Evolutionary conservation across 495 filamentous ascomycete genomes (phyloP).

Genomic region (Daldinia childiae): DNA sequence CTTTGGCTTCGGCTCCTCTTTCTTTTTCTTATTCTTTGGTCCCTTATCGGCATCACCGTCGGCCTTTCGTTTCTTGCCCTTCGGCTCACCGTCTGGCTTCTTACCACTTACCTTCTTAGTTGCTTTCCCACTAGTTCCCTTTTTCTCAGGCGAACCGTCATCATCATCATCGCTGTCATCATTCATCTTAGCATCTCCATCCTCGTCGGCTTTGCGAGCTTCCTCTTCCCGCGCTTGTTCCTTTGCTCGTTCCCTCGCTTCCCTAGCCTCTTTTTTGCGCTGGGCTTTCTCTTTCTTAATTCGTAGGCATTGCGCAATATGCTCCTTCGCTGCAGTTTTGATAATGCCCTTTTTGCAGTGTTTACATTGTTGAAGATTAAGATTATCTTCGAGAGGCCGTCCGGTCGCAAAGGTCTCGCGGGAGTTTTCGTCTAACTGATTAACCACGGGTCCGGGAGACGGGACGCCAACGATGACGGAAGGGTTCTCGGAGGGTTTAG

Average conservation of each 20-base stretch:
- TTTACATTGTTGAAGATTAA: slow-evolving; percentile 78
- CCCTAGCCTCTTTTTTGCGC: slow-evolving; percentile 81
- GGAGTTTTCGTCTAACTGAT: slow-evolving; percentile 74
- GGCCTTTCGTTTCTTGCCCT: slow-evolving; percentile 93
- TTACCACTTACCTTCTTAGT: slow-evolving; percentile 77
- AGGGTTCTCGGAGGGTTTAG: slow-evolving; percentile 50
- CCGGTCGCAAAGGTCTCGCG: slow-evolving; percentile 77
- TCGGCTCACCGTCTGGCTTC: slow-evolving; percentile 73
- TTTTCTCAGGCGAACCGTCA: slow-evolving; percentile 54
- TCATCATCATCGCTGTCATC: slow-evolving; percentile 86
- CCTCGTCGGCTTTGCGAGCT: slow-evolving; percentile 64
- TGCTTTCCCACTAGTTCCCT: slow-evolving; percentile 60
- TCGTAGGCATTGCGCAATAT: slow-evolving; percentile 74
- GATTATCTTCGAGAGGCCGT: slow-evolving; percentile 73
- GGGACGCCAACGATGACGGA: slow-evolving; percentile 57
- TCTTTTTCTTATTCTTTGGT: slow-evolving; percentile 89
- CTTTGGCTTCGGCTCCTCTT: slow-evolving; percentile 94
- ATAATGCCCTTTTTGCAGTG: slow-evolving; percentile 81
- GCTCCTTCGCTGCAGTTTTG: slow-evolving; percentile 66
- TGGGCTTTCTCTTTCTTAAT: slow-evolving; percentile 79
- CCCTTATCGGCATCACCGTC: slow-evolving; percentile 78
- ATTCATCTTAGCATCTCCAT: slow-evolving; percentile 72
- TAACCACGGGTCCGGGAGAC: slow-evolving; percentile 69
- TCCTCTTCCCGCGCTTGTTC: slow-evolving; percentile 65
- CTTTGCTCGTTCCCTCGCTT: slow-evolving; percentile 74